phyloP scores from a whole-genome alignment of 495 filamentous ascomycete genomes.

The Aspergillus homomorphus region DNA sequence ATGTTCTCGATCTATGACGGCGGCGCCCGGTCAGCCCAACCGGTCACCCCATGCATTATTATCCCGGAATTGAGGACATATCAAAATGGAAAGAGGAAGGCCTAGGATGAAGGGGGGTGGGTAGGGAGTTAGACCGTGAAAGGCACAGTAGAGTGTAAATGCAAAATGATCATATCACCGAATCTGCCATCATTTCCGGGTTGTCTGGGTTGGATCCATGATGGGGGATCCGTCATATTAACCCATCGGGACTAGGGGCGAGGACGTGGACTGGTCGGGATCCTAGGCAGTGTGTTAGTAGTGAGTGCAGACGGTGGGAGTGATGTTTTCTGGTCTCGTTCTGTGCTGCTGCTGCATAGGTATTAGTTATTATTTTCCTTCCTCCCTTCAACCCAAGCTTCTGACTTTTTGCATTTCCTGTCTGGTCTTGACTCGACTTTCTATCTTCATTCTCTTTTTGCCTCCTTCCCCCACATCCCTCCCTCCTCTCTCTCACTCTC shows the following conservation, averaged over 20 bases:
- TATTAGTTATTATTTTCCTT: conserved; percentile 19
- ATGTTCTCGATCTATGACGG: neutral
- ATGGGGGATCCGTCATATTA: conserved; percentile 49
- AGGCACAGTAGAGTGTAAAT: too few relatives aligned
- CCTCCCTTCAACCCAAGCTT: conserved; percentile 24
- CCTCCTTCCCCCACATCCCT: conserved; percentile 9
- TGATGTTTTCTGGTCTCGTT: conserved; percentile 24
- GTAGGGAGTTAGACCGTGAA: conserved; percentile 9
- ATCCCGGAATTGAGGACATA: neutral
- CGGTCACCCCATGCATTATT: neutral
- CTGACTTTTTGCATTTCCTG: conserved; percentile 14
- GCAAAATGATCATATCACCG: neutral
- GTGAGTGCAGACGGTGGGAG: too few relatives aligned
- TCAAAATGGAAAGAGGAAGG: conserved; percentile 5
- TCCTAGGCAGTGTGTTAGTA: conserved; percentile 38
- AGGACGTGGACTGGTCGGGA: conserved; percentile 37
- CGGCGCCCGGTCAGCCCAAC: neutral
- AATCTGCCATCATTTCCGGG: neutral
- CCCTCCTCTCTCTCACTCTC: conserved; percentile 13
- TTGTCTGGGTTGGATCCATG: conserved; percentile 31
- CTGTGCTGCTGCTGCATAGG: conserved; percentile 16
- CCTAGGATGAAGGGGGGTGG: conserved; percentile 15
- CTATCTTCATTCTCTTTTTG: conserved; percentile 13
- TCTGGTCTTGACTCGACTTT: conserved; percentile 20
- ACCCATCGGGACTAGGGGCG: conserved; percentile 49